Evolutionary conservation across 352 stramenopile species (phyloP), one percentile per base, ranked within the genome.

Genomic region (Phytopythium montanum): DNA sequence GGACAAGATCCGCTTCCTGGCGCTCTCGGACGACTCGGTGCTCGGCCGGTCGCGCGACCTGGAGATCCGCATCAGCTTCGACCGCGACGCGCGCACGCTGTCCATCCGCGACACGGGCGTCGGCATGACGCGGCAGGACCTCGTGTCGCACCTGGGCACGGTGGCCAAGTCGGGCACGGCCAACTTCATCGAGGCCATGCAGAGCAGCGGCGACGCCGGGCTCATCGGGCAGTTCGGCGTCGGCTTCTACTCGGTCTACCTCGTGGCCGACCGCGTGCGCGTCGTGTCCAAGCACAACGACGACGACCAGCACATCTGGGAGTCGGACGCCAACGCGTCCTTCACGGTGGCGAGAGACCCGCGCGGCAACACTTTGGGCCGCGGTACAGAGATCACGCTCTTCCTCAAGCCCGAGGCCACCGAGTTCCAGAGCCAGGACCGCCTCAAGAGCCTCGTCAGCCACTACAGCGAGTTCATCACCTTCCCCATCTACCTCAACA

Each of bases 391-490:
- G 81, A 99, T 99, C 79, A 99, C 95, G 50, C 82, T 99, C 46
- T 98, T 98, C 70, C 85, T 99, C 18, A 99, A 99, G 80, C 94
- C 99, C 63, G 97, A 99, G 68, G 95, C 96, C 14, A 80, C 86
- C 21, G 95, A 99, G 76, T 99, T 99, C 76, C 72, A 97, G 36
- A 88, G 97, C 55, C 81, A 98, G 62, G 73, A 95, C 63, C 96
- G 97, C 64, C 85, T 99, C 53, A 96, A 98, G 72, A 69, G 79
- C 16, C 79, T 99, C 25, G 93, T 99, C 39, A 81, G 94, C 50
- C 95, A 97, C 68, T 99, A 99, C 83, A 99, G 94, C 26, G 98
- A 99, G 83, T 99, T 99, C 81, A 99, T 99, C 61, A 98, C 86
- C 31, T 99, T 99, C 79, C 98, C 98, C 3, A 99, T 99, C 70